Evolutionary conservation across 139 green algal species (phyloP), one percentile per base, ranked within the genome.

Genomic region (Zygnema circumcarinatum): DNA sequence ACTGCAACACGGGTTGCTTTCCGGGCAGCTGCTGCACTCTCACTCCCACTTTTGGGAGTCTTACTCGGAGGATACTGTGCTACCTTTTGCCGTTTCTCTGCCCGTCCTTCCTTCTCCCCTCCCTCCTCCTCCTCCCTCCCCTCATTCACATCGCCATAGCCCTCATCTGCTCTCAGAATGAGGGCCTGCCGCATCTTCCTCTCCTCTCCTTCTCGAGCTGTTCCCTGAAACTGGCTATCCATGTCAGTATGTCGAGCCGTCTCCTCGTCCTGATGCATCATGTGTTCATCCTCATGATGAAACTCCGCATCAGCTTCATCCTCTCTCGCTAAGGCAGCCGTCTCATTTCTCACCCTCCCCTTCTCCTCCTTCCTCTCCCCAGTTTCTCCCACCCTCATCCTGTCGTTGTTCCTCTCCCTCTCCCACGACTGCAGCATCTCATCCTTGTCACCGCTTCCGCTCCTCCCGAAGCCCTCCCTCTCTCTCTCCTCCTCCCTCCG

Each of bases 1-100:
- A 84, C 52, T 33, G 76, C 76, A 0, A 84, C 76, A 22, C 76
- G 76, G 76, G 76, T 36, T 29, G 76, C 76, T 62, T 79, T 84
- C 32, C 76, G 35, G 35, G 36, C 36, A 3, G 35, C 35, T 52
- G 69, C 35, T 38, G 69, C 16, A 11, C 7, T 16, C 35, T 78
- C 35, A 72, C 29, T 29, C 35, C 35, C 69, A 38, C 7, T 7
- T 16, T 16, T 39, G 7, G 16, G 11, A 78, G 16, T 3, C 69
- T 78, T 78, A 62, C 16, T 39, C 11, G 69, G 35, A 11, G 16
- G 11, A 41, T 78, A 41, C 11, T 16, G 11, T 11, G 69, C 11
- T 7, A 16, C 11, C 35, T 11, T 78, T 20, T 62, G 47, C 47
- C 47, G 7, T 62, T 16, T 62, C 47, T 62, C 47, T 25, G 47